These are phyloP conservation scores for Herpetospermum pedunculosum DNA, from an alignment of 306 rosid species.

Conservation along the genomic window DNA sequence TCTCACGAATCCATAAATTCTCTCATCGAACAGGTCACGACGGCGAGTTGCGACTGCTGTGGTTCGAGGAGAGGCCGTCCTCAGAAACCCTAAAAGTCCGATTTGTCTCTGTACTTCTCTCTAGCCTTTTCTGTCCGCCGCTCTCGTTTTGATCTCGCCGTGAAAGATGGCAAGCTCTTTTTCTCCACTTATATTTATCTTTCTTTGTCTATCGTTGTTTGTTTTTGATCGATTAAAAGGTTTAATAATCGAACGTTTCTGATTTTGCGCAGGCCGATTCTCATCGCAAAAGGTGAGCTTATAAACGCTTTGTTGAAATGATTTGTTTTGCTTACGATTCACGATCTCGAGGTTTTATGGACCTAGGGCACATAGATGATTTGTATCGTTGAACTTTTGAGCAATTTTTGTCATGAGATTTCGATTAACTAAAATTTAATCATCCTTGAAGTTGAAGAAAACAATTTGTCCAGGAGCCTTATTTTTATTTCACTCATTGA, in stretches of 20 bases:
- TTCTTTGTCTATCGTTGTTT: neutral
- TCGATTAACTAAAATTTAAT: neutral
- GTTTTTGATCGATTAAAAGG: neutral
- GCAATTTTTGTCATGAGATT: neutral
- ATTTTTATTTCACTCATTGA: neutral
- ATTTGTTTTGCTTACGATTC: neutral
- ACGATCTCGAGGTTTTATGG: neutral
- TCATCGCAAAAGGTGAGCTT: constrained; percentile 55
- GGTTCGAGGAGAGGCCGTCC: neutral
- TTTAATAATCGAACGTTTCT: neutral
- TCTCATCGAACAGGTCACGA: neutral
- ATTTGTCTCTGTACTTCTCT: neutral
- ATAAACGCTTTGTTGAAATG: neutral
- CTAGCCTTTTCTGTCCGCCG: neutral
- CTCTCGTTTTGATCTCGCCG: neutral
- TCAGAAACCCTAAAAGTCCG: neutral
- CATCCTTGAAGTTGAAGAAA: too few relatives aligned
- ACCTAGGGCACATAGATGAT: constrained; percentile 1
- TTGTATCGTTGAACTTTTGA: neutral
- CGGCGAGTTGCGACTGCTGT: neutral
- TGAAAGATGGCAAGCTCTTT: neutral
- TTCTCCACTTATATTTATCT: neutral
- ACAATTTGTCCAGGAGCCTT: neutral
- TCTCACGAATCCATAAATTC: neutral
- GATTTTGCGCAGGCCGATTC: constrained; percentile 55